Evolutionary conservation across 2,329 filamentous ascomycete genomes (phyloP), one percentile per base, ranked within the genome.

Genomic region (Fusarium siculi): DNA sequence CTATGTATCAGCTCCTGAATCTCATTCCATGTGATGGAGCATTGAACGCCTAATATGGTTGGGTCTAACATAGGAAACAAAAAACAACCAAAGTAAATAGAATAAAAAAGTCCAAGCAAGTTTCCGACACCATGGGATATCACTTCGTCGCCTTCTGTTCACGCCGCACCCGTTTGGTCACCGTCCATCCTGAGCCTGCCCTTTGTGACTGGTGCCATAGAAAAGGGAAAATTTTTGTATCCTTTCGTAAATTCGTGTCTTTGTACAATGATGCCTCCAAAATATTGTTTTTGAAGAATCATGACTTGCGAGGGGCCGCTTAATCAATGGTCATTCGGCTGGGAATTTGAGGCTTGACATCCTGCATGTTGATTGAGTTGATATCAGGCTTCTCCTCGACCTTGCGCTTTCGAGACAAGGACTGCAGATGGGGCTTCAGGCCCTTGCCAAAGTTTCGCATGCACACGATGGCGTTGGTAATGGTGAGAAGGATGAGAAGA

Each of bases 381-480:
- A 82, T 81, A 64, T 89, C 87, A 34, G 86, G 84, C 82, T 89
- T 89, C 80, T 90, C 88, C 53, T 87, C 84, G 47, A 85, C 81
- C 53, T 82, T 81, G 56, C 80, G 81, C 44, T 81, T 80, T 11
- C 79, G 85, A n/a, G 71, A 68, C 58, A 73, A 37, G 79, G 87
- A 88, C 76, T 91, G 87, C 66, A 99, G 89, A 80, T 98, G 95
- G 15, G 91, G 91, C 85, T 97, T 98, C 68, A 99, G 87, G 14
- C 96, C 96, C 74, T 92, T 92, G 82, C 92, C 90, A 84, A 98
- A 99, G 85, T 98, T 98, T 82, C 88, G 85, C 83, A 94, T 95
- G 87, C 96, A 98, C 77, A 96, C 87, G 79, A 93, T 90, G 43
- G 94, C 95, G 76, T 97, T 95, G 81, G 89, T 84, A 77, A 99